Evolutionary conservation across 139 green algal genomes (phyloP).

Genomic region (Micromonas commoda): DNA sequence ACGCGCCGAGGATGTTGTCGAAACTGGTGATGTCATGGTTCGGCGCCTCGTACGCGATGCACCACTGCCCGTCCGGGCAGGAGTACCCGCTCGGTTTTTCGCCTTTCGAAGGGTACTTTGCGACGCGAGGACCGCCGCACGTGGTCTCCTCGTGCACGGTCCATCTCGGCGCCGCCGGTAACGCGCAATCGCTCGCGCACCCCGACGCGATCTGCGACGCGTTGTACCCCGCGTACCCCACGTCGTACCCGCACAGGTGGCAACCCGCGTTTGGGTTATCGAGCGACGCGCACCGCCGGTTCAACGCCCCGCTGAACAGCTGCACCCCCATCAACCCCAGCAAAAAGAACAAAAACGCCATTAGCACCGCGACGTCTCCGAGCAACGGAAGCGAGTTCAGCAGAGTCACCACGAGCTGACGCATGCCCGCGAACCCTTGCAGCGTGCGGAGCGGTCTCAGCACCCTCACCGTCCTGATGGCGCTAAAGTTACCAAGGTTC

Average conservation of each 20-base stretch:
- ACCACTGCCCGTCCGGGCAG: constrained; percentile 1
- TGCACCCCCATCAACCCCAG: constrained; percentile 40
- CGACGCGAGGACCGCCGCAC: background rate
- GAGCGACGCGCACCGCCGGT: constrained; percentile 17
- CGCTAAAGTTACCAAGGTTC: background rate
- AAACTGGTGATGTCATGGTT: constrained; percentile 33
- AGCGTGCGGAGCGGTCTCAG: constrained; percentile 38
- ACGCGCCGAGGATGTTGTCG: constrained; percentile 29
- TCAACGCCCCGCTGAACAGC: constrained; percentile 28
- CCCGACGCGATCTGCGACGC: background rate
- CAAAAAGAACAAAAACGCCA: constrained; percentile 30
- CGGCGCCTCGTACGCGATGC: constrained; percentile 19
- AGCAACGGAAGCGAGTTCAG: constrained; percentile 34
- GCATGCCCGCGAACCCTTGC: constrained; percentile 25
- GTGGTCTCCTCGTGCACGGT: background rate
- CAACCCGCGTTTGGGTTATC: background rate
- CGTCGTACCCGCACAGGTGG: background rate
- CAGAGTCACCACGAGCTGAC: constrained; percentile 33
- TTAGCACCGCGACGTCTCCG: constrained; percentile 27
- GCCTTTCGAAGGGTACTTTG: background rate
- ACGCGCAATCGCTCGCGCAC: background rate
- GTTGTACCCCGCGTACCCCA: too few relatives aligned
- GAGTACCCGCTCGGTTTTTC: background rate
- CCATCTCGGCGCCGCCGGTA: background rate
- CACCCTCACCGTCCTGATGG: constrained; percentile 28